These are phyloP conservation scores for Leishmania lainsoni DNA, from an alignment of 208 protist genomes.

Conservation along the genomic window DNA sequence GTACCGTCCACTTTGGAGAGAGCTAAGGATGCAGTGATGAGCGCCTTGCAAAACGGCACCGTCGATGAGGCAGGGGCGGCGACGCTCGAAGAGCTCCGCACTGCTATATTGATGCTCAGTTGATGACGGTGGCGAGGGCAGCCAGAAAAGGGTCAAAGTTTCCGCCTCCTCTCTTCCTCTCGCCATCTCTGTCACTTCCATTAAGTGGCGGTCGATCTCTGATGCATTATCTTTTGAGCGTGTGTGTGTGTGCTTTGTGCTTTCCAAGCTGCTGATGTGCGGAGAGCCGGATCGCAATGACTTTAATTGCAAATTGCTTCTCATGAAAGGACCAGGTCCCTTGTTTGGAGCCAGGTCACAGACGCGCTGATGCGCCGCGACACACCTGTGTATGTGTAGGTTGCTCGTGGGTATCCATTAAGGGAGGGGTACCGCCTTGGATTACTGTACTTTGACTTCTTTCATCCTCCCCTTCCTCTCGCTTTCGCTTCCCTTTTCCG, in stretches of 20 bases:
- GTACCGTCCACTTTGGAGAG: constrained; percentile 33
- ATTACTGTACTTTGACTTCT: not conserved
- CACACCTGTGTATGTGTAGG: not conserved
- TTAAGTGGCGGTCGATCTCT: not conserved
- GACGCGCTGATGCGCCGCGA: not conserved
- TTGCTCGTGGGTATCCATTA: not conserved
- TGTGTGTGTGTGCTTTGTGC: not conserved
- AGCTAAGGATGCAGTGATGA: constrained; percentile 40
- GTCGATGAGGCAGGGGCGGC: constrained; percentile 26
- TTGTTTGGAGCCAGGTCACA: not conserved
- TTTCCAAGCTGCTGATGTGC: not conserved
- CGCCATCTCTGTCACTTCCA: not conserved
- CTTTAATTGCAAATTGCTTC: no score
- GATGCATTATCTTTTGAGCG: not conserved
- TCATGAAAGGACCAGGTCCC: no score
- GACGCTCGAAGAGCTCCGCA: constrained; percentile 46
- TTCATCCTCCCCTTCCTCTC: not conserved
- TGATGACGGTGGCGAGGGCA: not conserved
- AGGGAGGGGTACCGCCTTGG: not conserved
- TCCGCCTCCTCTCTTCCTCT: not conserved
- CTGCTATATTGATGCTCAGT: constrained; percentile 21
- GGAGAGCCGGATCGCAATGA: no score
- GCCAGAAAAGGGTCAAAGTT: not conserved
- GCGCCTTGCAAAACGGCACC: constrained; percentile 37
- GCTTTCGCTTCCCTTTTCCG: not conserved